Evolutionary conservation across 2,329 filamentous ascomycete species (phyloP).

Genomic region (Arthroderma sp.): DNA sequence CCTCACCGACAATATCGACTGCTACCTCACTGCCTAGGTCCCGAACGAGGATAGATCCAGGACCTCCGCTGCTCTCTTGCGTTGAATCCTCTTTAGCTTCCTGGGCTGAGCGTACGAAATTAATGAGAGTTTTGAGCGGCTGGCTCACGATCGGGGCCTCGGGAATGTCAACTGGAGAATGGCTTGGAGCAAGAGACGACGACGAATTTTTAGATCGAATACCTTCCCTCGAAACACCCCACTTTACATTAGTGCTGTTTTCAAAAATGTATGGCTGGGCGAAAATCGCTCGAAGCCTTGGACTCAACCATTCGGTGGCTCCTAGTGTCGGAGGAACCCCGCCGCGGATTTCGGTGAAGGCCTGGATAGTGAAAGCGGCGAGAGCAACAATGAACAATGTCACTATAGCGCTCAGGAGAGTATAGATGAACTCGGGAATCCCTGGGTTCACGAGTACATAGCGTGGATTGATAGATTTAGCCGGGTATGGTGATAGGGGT

Average conservation of each 20-base stretch:
- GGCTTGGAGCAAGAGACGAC: slow-evolving; percentile 6
- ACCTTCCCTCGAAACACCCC: slow-evolving; percentile 3
- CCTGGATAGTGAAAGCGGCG: slow-evolving; percentile 49
- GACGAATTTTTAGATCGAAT: slow-evolving; percentile 11
- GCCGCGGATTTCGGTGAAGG: slow-evolving; percentile 48
- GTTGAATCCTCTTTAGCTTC: slow-evolving; percentile 12
- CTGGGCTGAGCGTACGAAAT: slow-evolving; percentile 12
- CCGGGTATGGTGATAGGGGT: slow-evolving; percentile 42
- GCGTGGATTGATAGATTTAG: slow-evolving; percentile 40
- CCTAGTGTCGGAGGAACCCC: slow-evolving; percentile 44
- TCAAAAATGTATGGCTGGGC: slow-evolving; percentile 27
- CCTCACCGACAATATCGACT: background rate
- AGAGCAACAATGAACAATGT: slow-evolving; percentile 49
- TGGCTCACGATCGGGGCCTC: slow-evolving; percentile 7
- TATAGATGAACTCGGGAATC: slow-evolving; percentile 39
- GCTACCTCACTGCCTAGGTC: slow-evolving; percentile 7
- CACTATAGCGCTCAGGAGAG: slow-evolving; percentile 43
- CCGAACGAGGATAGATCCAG: slow-evolving; percentile 5
- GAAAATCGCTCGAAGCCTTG: slow-evolving; percentile 30
- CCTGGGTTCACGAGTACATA: slow-evolving; percentile 55
- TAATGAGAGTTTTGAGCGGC: slow-evolving; percentile 19
- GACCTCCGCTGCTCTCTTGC: slow-evolving; percentile 16
- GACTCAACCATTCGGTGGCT: slow-evolving; percentile 43
- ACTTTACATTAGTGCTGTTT: slow-evolving; percentile 4
- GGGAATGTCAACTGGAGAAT: slow-evolving; percentile 4